Conservation (phyloP, 1,284 basidiomycete genomes). For the Ustilago tritici region DNA sequence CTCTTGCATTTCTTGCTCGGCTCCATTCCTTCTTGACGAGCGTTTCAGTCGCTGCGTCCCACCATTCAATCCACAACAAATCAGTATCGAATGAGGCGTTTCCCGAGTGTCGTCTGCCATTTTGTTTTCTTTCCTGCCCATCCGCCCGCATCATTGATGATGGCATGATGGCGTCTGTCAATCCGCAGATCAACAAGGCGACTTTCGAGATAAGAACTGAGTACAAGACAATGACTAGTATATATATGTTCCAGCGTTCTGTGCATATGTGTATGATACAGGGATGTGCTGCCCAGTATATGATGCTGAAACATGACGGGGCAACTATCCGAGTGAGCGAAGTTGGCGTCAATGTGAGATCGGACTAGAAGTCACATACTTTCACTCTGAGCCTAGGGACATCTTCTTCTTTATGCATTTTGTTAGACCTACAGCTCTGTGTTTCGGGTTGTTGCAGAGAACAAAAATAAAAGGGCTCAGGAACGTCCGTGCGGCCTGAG, state of each 20-base stretch:
- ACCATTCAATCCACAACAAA: constrained; percentile 9
- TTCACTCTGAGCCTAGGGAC: too few relatives aligned
- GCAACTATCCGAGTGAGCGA: too few relatives aligned
- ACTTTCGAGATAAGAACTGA: not conserved
- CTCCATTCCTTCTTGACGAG: not conserved
- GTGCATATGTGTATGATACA: too few relatives aligned
- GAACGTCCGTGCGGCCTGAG: not conserved
- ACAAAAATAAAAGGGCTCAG: not conserved
- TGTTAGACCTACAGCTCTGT: not conserved
- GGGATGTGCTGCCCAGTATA: too few relatives aligned
- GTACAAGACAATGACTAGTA: too few relatives aligned
- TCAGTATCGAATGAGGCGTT: constrained; percentile 5
- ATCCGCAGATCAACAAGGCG: not conserved
- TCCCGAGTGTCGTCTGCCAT: constrained; percentile 40
- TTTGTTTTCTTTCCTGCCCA: not conserved
- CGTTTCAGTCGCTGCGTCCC: not conserved
- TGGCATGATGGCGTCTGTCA: constrained; percentile 19
- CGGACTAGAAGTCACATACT: too few relatives aligned
- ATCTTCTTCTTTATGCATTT: too few relatives aligned
- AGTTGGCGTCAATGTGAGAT: too few relatives aligned
- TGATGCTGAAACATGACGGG: too few relatives aligned
- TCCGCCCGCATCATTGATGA: constrained; percentile 2
- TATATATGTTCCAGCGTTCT: too few relatives aligned
- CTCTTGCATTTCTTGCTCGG: constrained; percentile 1
- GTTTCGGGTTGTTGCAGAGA: not conserved